Evolutionary conservation across 2,329 filamentous ascomycete genomes (phyloP), one percentile per base, ranked within the genome.

Genomic region (Cladorrhinum sp.): DNA sequence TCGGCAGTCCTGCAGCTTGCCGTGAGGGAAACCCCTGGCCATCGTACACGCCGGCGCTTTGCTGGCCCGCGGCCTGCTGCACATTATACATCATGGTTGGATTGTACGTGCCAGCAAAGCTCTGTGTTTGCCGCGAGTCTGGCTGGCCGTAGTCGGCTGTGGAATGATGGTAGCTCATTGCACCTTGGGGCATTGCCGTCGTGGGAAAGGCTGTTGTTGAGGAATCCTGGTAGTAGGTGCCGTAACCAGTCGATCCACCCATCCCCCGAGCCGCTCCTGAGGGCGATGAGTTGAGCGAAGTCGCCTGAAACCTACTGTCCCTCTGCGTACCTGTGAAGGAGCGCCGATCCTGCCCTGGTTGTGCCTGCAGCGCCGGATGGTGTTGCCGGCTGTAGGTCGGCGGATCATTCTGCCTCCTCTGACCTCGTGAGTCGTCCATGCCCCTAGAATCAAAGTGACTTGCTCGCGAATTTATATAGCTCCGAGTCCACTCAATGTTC

Each of bases 81-180:
- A 93, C 88, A 77, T 87, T 88, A 79, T 96, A 96, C 83, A 95
- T 88, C 78, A 93, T 86, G 65, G 84, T 78, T 57, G 86, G 76
- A 69, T 79, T 86, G 79, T 84, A 89, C 72, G 67, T 74, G 74
- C 78, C 78, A 18, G 66, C 75, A 69, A 85, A 87, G 66, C 74
- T 74, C 68, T 81, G 81, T 64, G 81, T 75, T 69, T 81, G 81
- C 65, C 83, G 80, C 66, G 82, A 80, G 63, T 87, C 85, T 18
- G 67, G 24, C 66, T 86, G 83, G 62, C 80, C 78, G 74, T 90
- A 92, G 68, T 87, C 86, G 50, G 68, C 59, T 5, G 71, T 58
- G 55, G 85, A 77, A 69, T 84, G 84, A 74, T 91, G 90, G 58
- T 80, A 80, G 56, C 77, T 72, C 73, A 85, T 78, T 53, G 76